Conservation (phyloP, 2,329 filamentous ascomycete species). For the Calonectria hawksworthii region DNA sequence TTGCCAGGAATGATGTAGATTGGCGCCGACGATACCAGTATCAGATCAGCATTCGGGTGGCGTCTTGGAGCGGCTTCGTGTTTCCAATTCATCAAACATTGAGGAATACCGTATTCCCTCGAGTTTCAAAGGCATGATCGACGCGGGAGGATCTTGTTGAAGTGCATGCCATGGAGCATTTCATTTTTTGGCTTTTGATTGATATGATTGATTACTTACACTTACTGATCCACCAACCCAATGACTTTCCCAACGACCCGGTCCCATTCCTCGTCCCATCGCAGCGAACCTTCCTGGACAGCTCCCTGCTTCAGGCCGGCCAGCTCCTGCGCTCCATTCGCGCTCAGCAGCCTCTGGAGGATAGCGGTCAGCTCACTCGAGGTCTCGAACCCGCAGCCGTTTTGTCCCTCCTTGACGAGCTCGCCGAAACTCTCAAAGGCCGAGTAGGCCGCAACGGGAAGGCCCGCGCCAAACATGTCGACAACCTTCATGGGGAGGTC, state of each 20-base stretch:
- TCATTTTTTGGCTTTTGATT: neutral
- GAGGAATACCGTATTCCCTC: conserved; percentile 13
- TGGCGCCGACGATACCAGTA: conserved; percentile 21
- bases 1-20: conserved; percentile 21
- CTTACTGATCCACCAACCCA: conserved; percentile 55
- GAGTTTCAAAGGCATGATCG: neutral
- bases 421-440: conserved; percentile 91
- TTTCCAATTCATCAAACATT: conserved; percentile 31
- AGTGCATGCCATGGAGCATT: neutral
- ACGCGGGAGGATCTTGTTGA: neutral
- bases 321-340: conserved; percentile 67
- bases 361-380: conserved; percentile 74
- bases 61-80: conserved; percentile 38
- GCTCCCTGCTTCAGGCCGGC: conserved; percentile 77
- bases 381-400: conserved; percentile 87
- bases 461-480: conserved; percentile 96
- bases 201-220: conserved; percentile 26
- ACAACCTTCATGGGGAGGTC: conserved; percentile 99
- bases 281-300: conserved; percentile 76
- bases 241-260: conserved; percentile 82
- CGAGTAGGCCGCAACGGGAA: conserved; percentile 90
- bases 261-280: conserved; percentile 97
- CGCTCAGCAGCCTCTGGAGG: conserved; percentile 74
- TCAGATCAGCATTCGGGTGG: conserved; percentile 35
- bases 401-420: conserved; percentile 88